Evolutionary conservation across 305 asterid species (phyloP), one percentile per base, ranked within the genome.

Genomic region (Lippia alba): DNA sequence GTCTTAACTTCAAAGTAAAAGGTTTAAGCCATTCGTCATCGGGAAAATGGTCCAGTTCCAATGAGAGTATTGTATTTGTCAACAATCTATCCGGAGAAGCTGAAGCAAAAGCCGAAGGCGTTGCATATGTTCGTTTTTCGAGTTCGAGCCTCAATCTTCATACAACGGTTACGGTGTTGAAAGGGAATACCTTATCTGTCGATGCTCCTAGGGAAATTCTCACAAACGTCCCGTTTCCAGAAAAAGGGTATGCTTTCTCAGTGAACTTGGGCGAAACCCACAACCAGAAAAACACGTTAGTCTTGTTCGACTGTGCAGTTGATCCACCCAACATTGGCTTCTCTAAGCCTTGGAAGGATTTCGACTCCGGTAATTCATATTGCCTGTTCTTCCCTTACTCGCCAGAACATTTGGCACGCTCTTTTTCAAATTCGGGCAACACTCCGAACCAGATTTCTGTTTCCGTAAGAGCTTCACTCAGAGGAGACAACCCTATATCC

Each of bases 321-420:
- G 87, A 82, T 63, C 98, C 98, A 46, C 73, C 86, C 50, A 78
- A 61, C 59, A 70, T 92, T 65, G 98, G 97, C 51, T 83, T 76
- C 60, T 88, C 81, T 20, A 86, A 87, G 76, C 88, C 95, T 8
- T 89, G 91, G 93, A 82, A 70, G 77, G 93, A 92, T 82, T 80
- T 81, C 3, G 65, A 77, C 58, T 78, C 85, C 8, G 90, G 87
- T 24, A 68, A 73, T 40, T 72, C 78, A 2, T 78, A 84, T 70
- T 93, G 98, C 81, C 76, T 86, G 48, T 93, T 93, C 81, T 86
- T 84, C 76, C 97, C 98, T 57, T 76, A 86, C 82, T 81, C 91
- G 62, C 96, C 97, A 0, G 89, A 87, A 66, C 89, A 80, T 73
- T 67, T 90, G 71, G 88, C 77, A 4, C 81, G 65, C 33, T 71